Conservation (phyloP, 108 stramenopile genomes). For the Schizochytrium sp. region DNA sequence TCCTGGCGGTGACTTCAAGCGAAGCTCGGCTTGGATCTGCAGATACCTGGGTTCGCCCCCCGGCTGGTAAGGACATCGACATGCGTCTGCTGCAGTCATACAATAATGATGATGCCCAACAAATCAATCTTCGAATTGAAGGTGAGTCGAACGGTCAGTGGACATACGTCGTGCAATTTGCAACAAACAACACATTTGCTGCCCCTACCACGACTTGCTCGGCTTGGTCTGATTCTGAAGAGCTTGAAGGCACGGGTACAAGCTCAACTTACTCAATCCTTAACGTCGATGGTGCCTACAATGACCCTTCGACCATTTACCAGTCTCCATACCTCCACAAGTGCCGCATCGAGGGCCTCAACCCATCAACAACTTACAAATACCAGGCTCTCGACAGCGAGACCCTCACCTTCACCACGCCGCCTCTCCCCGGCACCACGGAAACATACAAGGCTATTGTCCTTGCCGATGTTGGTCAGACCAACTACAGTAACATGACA, state of each 20-base stretch:
- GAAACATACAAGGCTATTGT: not conserved
- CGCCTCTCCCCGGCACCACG: slow-evolving; percentile 28
- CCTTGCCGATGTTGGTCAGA: slow-evolving; percentile 57
- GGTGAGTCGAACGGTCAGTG: not conserved
- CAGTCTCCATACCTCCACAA: slow-evolving; percentile 47
- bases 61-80: slow-evolving; percentile 14
- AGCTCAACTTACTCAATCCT: slow-evolving; percentile 27
- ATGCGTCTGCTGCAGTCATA: not conserved
- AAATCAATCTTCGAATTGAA: not conserved
- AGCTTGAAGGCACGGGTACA: not conserved
- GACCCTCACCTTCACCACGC: slow-evolving; percentile 22
- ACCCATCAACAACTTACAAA: not conserved
- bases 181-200: slow-evolving; percentile 1
- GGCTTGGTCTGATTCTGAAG: not conserved
- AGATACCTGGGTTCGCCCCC: not conserved
- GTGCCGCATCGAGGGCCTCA: slow-evolving; percentile 25
- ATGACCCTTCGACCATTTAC: slow-evolving; percentile 9
- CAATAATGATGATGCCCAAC: not conserved
- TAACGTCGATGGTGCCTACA: not conserved
- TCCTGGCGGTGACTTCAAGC: not conserved
- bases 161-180: slow-evolving; percentile 6
- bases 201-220: slow-evolving; percentile 13
- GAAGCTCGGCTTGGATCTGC: not conserved
- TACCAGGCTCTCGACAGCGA: slow-evolving; percentile 19
- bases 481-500: slow-evolving; percentile 25